phyloP scores from a whole-genome alignment of 2,329 filamentous ascomycete genomes.

The Apiospora phragmitis region DNA sequence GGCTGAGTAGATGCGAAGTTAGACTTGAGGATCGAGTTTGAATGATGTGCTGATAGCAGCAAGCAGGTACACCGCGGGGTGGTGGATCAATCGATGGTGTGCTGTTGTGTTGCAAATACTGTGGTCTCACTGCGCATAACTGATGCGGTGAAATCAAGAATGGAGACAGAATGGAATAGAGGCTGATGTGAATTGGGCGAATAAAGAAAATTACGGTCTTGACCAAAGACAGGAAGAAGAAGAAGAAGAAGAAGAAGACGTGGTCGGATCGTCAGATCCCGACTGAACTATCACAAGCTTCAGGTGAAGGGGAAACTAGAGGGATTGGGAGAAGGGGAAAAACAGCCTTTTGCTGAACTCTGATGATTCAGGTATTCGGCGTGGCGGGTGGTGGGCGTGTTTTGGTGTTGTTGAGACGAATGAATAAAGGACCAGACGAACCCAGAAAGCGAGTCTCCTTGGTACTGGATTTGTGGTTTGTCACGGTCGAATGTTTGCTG shows the following conservation, averaged over 20 bases:
- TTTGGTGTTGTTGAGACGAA: not conserved
- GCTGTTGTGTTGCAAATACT: not conserved
- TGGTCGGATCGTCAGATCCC: constrained; percentile 5
- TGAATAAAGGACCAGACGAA: constrained; percentile 3
- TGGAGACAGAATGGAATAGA: not conserved
- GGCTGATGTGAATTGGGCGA: not conserved
- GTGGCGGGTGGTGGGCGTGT: not conserved
- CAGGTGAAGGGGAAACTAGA: constrained; percentile 1
- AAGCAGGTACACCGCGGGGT: not conserved
- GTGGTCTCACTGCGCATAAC: not conserved
- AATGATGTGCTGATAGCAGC: not conserved
- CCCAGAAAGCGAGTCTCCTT: not conserved
- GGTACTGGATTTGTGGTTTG: constrained; percentile 2
- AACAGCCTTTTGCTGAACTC: not conserved
- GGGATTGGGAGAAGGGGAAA: not conserved
- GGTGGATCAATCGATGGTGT: constrained; percentile 1
- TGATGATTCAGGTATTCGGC: not conserved
- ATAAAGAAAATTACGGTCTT: constrained; percentile 3
- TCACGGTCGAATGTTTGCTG: constrained; percentile 4
- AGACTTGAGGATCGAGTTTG: not conserved
- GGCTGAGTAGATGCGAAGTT: constrained; percentile 2
- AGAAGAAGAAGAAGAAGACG: too few relatives aligned
- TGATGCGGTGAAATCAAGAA: not conserved
- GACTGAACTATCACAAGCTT: constrained; percentile 3
- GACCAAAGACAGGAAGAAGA: not conserved